Percentiles rank a stretch among this genome's conserved stretches.
Evolutionary conservation across 768 basidiomycete species (phyloP).

Genomic region (Arthromyces matolae): DNA sequence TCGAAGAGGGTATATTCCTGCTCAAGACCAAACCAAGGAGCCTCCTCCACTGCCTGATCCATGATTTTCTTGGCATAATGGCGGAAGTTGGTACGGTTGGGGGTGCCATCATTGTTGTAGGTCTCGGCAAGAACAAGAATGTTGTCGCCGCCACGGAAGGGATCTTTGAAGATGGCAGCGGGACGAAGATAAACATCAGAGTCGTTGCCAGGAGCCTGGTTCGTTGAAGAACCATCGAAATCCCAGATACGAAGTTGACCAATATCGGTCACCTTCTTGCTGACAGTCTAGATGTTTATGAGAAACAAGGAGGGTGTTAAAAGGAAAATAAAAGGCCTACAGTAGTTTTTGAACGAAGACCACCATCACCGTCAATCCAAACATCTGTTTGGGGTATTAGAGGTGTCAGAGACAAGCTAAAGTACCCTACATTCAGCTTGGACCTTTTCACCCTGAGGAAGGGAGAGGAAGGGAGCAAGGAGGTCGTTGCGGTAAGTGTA

Average conservation of each 20-base stretch:
- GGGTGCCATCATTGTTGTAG: constrained; percentile 98
- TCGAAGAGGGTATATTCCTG: constrained; percentile 99
- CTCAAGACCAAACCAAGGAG: constrained; percentile 98
- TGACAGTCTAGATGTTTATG: constrained; percentile 61
- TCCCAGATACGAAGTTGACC: constrained; percentile 96
- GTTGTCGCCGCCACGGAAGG: constrained; percentile 98
- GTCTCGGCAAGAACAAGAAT: constrained; percentile 95
- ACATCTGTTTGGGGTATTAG: constrained; percentile 59
- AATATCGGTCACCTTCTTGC: constrained; percentile 83
- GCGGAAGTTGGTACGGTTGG: constrained; percentile 95
- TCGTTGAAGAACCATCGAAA: constrained; percentile 97
- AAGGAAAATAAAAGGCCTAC: constrained; percentile 40
- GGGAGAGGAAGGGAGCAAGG: constrained; percentile 83
- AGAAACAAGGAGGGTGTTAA: constrained; percentile 5
- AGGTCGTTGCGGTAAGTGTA: constrained; percentile 73
- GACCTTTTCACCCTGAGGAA: constrained; percentile 87
- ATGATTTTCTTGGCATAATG: constrained; percentile 93
- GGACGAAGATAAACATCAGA: constrained; percentile 99
- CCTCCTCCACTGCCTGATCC: constrained; percentile 77
- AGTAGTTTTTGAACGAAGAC: constrained; percentile 95
- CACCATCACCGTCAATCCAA: constrained; percentile 96
- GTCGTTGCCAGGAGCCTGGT: constrained; percentile 92
- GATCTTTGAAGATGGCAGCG: constrained; percentile 96
- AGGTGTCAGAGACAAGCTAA: constrained; percentile 9
- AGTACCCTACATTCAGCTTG: constrained; percentile 84